Base-by-base conservation (phyloP, 257 asterid genomes). In the Verbena officinalis region DNA sequence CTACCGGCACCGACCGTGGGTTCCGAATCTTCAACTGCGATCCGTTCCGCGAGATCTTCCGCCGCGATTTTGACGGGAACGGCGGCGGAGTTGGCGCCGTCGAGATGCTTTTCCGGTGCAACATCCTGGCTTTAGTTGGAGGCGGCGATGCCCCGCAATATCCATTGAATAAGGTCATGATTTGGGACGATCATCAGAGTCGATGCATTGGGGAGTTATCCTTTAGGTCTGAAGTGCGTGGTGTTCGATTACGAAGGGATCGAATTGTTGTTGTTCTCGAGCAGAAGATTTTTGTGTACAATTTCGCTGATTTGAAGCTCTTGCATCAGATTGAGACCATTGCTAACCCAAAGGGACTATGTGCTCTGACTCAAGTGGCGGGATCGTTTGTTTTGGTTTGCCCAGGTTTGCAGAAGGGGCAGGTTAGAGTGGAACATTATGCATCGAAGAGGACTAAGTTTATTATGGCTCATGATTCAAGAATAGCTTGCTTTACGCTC, bases 31-130 rank as follows among this genome's bases (percentile, higher is more conserved):
- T 64, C 68, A 85, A 90, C 67, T 90, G 97, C 59, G 98, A 90
- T 60, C 96, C 98, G 19, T 83, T 85, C 62, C 77, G 91, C 3
- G 96, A 93, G 78, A 78, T 86, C 68, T 87, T 81, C 73, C 97
- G 95, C 58, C 93, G 98, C 14, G 94, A 89, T 57, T 85, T 87
- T 27, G 77, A 77, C 17, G 83, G 81, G 0, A 71, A 42, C 36
- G 84, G 96, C 5, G 95, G 90, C 1, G 97, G 97, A 7, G 73
- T 93, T 31, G 94, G 94, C 53, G 69, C 84, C 9, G 99, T 84
- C 0, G 94, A 85, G 82, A 87, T 93, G 99, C 95, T 93, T 1
- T 93, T 93, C 58, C 78, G 97, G 4, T 84, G 95, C 75, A 92
- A 89, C 48, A 85, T 86, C 31, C 77, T 86, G 9, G 96, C 96